phyloP scores from a whole-genome alignment of 2,329 filamentous ascomycete species.

The Exophiala bonariae region DNA sequence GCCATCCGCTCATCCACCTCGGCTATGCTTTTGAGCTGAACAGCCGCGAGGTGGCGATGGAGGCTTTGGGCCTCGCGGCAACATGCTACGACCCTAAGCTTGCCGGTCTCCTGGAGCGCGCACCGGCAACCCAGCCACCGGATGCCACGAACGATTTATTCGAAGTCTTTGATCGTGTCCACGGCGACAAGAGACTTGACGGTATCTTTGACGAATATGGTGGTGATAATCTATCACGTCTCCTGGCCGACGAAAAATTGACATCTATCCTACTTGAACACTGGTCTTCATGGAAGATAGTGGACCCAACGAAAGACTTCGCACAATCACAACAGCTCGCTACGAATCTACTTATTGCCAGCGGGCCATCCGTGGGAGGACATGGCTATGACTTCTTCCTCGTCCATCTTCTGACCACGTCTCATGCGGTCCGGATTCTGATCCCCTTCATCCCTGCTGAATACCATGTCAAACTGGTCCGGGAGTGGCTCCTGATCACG shows the following conservation, averaged over 20 bases:
- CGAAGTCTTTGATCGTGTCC: slow-evolving; percentile 70
- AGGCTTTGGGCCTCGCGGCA: slow-evolving; percentile 72
- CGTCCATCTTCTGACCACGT: slow-evolving; percentile 78
- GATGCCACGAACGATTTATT: slow-evolving; percentile 63
- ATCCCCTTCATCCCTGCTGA: slow-evolving; percentile 73
- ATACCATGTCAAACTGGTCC: slow-evolving; percentile 71
- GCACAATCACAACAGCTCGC: slow-evolving; percentile 64
- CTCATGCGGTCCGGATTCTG: slow-evolving; percentile 83
- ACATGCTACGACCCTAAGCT: slow-evolving; percentile 68
- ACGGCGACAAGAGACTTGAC: slow-evolving; percentile 69
- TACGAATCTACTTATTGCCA: slow-evolving; percentile 43
- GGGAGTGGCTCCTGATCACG: slow-evolving; percentile 87
- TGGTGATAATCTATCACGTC: slow-evolving; percentile 61
- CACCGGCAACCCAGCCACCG: slow-evolving; percentile 51
- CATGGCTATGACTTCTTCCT: slow-evolving; percentile 79
- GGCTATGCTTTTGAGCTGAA: slow-evolving; percentile 91
- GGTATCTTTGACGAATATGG: slow-evolving; percentile 61
- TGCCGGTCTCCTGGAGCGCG: slow-evolving; percentile 40
- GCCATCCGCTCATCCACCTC: slow-evolving; percentile 89
- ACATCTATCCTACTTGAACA: slow-evolving; percentile 69
- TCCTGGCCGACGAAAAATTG: slow-evolving; percentile 70
- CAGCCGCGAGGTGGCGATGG: slow-evolving; percentile 82
- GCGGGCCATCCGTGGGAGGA: slow-evolving; percentile 25
- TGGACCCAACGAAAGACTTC: slow-evolving; percentile 72
- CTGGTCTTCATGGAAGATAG: slow-evolving; percentile 83